Percentiles rank a stretch among this genome's conserved stretches.
These are phyloP conservation scores for Neurospora sp. DNA, from an alignment of 495 filamentous ascomycete species.

Conservation along the genomic window DNA sequence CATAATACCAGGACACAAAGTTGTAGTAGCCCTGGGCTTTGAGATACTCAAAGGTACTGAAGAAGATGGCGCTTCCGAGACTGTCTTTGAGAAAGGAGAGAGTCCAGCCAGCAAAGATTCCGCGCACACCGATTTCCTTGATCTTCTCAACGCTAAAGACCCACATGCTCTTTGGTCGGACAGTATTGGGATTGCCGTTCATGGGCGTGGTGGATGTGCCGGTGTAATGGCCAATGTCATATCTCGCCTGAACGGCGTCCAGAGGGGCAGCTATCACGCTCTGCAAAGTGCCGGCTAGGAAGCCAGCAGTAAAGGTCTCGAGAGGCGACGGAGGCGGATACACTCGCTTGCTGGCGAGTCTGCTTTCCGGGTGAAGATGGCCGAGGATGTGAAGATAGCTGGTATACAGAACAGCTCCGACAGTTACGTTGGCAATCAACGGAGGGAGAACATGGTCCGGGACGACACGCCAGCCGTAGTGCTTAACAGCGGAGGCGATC, in stretches of 20 bases:
- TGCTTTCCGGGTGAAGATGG: slow-evolving; percentile 59
- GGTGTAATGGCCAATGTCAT: slow-evolving; percentile 35
- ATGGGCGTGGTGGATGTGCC: background rate
- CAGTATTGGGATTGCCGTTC: slow-evolving; percentile 17
- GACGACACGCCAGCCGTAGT: slow-evolving; percentile 77
- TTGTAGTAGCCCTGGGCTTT: slow-evolving; percentile 78
- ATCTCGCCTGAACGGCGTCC: slow-evolving; percentile 78
- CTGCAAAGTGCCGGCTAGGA: slow-evolving; percentile 67
- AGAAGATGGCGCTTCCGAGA: slow-evolving; percentile 74
- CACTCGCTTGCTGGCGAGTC: slow-evolving; percentile 53
- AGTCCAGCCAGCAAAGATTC: slow-evolving; percentile 74
- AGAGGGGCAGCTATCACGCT: slow-evolving; percentile 74
- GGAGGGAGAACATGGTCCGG: slow-evolving; percentile 84
- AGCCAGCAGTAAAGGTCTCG: slow-evolving; percentile 66
- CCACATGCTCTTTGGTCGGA: slow-evolving; percentile 70
- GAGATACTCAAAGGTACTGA: slow-evolving; percentile 75
- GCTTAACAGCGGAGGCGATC: slow-evolving; percentile 64
- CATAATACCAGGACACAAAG: slow-evolving; percentile 72
- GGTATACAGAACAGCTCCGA: slow-evolving; percentile 81
- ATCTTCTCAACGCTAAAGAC: slow-evolving; percentile 64
- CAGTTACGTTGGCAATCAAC: slow-evolving; percentile 71
- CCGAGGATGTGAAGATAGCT: slow-evolving; percentile 75
- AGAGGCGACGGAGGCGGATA: slow-evolving; percentile 61
- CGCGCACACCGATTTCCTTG: slow-evolving; percentile 64
- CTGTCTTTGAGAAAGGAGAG: slow-evolving; percentile 74